Percentiles rank a stretch among this genome's conserved stretches.
Evolutionary conservation across 805 yeast genomes (phyloP).

Genomic region (Wickerhamiella australiensis): DNA sequence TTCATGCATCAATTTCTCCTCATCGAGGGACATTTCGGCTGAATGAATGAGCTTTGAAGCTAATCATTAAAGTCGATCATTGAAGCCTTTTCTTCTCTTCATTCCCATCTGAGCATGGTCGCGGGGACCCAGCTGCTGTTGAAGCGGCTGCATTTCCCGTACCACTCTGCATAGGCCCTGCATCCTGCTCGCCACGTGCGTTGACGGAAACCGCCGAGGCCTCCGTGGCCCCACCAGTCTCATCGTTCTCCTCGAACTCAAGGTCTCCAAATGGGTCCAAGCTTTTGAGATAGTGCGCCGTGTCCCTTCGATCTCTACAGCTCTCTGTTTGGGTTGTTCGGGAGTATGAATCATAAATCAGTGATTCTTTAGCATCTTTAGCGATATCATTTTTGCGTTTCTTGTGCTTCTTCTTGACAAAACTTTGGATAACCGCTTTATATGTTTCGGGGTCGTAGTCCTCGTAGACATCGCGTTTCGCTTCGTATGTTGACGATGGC

Average conservation of each 20-base stretch:
- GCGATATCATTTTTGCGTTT: neutral
- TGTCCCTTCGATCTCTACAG: constrained; percentile 10
- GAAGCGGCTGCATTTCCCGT: too few relatives aligned
- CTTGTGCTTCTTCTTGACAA: neutral
- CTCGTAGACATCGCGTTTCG: constrained; percentile 12
- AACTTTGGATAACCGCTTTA: constrained; percentile 1
- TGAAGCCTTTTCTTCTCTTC: too few relatives aligned
- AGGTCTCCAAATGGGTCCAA: constrained; percentile 5
- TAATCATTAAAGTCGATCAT: too few relatives aligned
- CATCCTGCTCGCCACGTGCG: too few relatives aligned
- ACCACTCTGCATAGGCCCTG: too few relatives aligned
- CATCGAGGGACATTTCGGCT: too few relatives aligned
- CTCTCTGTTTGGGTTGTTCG: neutral
- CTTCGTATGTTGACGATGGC: neutral
- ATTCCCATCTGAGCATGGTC: too few relatives aligned
- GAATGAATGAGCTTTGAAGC: too few relatives aligned
- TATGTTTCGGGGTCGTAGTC: constrained; percentile 9
- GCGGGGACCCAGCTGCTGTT: too few relatives aligned
- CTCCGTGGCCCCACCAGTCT: too few relatives aligned
- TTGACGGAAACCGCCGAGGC: too few relatives aligned
- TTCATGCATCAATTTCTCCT: too few relatives aligned
- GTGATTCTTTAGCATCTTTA: neutral
- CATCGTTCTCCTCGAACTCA: constrained; percentile 4
- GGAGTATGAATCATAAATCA: constrained; percentile 10
- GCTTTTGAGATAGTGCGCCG: constrained; percentile 12